phyloP scores from a whole-genome alignment of 2,329 filamentous ascomycete genomes.

The Cadophora malorum region DNA sequence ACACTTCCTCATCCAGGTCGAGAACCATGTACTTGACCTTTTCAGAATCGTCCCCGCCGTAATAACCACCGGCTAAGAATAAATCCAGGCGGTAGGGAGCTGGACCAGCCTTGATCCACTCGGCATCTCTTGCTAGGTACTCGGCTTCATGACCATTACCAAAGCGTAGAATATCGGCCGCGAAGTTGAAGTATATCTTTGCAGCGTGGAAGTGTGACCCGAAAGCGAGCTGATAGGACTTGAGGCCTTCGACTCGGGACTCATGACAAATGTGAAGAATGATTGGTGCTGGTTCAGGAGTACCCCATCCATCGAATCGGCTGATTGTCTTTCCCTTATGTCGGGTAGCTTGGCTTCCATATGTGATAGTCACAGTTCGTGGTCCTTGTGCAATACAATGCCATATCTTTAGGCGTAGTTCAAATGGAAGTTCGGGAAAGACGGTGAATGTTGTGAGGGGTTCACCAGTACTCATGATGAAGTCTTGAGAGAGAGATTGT shows the following conservation, averaged over 20 bases:
- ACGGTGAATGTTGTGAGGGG: slow-evolving; percentile 30
- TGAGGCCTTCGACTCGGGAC: slow-evolving; percentile 32
- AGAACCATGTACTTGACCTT: slow-evolving; percentile 33
- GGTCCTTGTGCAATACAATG: slow-evolving; percentile 24
- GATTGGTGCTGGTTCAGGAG: slow-evolving; percentile 25
- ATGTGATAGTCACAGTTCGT: slow-evolving; percentile 28
- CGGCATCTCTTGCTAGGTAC: slow-evolving; percentile 7
- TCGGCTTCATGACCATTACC: slow-evolving; percentile 16
- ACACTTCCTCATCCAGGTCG: slow-evolving; percentile 30
- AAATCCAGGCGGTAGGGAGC: slow-evolving; percentile 30
- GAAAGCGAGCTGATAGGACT: slow-evolving; percentile 31
- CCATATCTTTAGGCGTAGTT: slow-evolving; percentile 41
- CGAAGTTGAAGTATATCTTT: slow-evolving; percentile 37
- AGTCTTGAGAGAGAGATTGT: not conserved
- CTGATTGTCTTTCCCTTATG: slow-evolving; percentile 14
- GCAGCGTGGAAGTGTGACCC: slow-evolving; percentile 21
- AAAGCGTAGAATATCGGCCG: slow-evolving; percentile 31
- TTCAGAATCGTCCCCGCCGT: slow-evolving; percentile 30
- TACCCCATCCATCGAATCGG: slow-evolving; percentile 25
- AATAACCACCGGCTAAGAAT: slow-evolving; percentile 31
- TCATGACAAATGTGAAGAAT: slow-evolving; percentile 36
- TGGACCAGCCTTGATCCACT: slow-evolving; percentile 13
- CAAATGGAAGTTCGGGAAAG: slow-evolving; percentile 35
- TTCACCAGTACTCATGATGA: not conserved
- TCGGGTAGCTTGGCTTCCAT: slow-evolving; percentile 10